Evolutionary conservation across 441 rosid genomes (phyloP).

Genomic region (Kokia cookei): DNA sequence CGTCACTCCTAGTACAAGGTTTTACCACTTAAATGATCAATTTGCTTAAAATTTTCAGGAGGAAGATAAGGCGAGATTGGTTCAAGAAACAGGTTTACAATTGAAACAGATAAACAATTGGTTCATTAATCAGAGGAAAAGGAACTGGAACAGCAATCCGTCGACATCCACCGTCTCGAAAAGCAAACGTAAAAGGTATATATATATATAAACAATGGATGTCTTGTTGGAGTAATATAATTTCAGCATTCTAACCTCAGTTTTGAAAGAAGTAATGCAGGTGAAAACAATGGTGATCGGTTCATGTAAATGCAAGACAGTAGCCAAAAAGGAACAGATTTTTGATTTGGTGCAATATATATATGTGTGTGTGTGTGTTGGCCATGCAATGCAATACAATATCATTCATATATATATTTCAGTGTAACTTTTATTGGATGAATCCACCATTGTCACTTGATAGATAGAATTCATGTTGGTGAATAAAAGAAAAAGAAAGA

Average conservation of each 20-base stretch:
- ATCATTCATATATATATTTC: neutral
- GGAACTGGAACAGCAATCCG: constrained; percentile 97
- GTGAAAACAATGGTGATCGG: constrained; percentile 64
- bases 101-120: constrained; percentile 96
- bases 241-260: constrained; percentile 17
- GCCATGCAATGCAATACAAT: neutral
- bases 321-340: neutral
- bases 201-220: neutral
- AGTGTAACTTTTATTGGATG: constrained; percentile 19
- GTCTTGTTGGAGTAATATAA: neutral
- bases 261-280: constrained; percentile 80
- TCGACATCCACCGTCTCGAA: constrained; percentile 80
- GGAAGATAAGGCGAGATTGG: constrained; percentile 93
- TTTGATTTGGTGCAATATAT: constrained; percentile 10
- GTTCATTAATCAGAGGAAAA: constrained; percentile 96
- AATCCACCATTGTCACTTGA: constrained; percentile 4
- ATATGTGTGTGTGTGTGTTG: neutral
- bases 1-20: rapidly evolving
- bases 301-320: constrained; percentile 33
- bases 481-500: neutral
- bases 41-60: constrained; percentile 42
- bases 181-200: constrained; percentile 89
- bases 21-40: neutral
- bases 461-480: constrained; percentile 1
- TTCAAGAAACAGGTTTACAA: constrained; percentile 94